A percentile compares a stretch with the other conserved stretches of the same genome.
Conservation (phyloP, 371 early-diverging fungal genomes). For the Mortierella sp. region DNA sequence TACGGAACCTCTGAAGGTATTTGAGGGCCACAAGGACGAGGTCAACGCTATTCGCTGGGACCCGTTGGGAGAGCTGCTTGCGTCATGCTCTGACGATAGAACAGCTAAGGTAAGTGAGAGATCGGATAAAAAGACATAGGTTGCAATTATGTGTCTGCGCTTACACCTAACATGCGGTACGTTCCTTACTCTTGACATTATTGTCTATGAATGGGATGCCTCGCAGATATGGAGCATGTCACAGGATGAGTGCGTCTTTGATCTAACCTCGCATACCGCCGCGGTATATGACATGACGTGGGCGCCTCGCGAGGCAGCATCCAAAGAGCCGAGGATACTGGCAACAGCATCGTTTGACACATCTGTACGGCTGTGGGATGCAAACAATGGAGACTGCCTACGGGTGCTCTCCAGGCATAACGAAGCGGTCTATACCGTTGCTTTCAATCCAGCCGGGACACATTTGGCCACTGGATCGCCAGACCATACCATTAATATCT, state of each 20-base stretch:
- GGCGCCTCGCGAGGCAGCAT: conserved; percentile 45
- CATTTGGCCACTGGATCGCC: conserved; percentile 90
- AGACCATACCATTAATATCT: conserved; percentile 85
- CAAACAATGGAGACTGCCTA: conserved; percentile 73
- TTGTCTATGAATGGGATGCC: conserved; percentile 26
- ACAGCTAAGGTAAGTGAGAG: conserved; percentile 78
- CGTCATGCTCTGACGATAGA: conserved; percentile 93
- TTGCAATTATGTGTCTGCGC: neutral
- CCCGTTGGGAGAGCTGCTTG: conserved; percentile 81
- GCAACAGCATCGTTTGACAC: conserved; percentile 93
- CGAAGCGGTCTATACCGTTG: conserved; percentile 85
- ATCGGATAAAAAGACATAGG: conserved; percentile 12
- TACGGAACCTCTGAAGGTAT: conserved; percentile 72
- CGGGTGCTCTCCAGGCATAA: conserved; percentile 80
- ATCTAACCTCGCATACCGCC: conserved; percentile 27
- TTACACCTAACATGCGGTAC: conserved; percentile 18
- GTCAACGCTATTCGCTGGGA: conserved; percentile 94
- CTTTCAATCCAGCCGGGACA: conserved; percentile 88
- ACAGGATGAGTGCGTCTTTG: conserved; percentile 81
- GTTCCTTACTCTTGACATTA: conserved; percentile 57
- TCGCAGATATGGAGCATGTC: conserved; percentile 74
- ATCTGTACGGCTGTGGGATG: conserved; percentile 93
- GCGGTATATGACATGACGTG: conserved; percentile 51
- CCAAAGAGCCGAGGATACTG: conserved; percentile 62
- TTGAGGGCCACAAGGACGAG: conserved; percentile 86